phyloP scores from a whole-genome alignment of 2,329 filamentous ascomycete species.

The Penicillium verrucosum region DNA sequence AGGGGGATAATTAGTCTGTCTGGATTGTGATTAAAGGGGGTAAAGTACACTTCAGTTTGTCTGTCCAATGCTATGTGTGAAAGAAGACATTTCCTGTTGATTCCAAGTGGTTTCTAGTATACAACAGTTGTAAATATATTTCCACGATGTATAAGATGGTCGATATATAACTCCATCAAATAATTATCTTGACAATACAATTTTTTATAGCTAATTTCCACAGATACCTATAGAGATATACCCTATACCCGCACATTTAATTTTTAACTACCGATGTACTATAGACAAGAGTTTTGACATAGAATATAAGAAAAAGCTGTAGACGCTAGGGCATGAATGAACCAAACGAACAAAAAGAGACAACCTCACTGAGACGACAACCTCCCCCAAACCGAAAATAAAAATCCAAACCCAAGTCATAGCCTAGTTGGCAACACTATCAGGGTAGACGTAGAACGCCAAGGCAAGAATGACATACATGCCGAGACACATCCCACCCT shows the following conservation, averaged over 20 bases:
- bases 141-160: not conserved
- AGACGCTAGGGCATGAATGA: not conserved
- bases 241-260: not conserved
- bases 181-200: not conserved
- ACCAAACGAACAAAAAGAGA: not conserved
- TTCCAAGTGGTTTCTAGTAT: not conserved
- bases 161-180: not conserved
- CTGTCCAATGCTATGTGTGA: too few species aligned
- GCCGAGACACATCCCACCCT: slow-evolving; percentile 68
- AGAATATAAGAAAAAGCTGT: not conserved
- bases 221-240: not conserved
- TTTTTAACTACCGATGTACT: not conserved
- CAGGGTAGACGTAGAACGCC: slow-evolving; percentile 50
- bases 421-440: slow-evolving; percentile 28
- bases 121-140: not conserved
- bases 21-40: not conserved
- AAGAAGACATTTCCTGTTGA: not conserved
- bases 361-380: not conserved
- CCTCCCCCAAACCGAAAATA: not conserved
- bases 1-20: not conserved
- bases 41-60: not conserved
- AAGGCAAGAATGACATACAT: slow-evolving; percentile 51
- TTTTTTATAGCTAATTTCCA: not conserved
- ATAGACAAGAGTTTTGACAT: not conserved
- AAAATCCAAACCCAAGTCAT: not conserved